Percentiles rank a stretch among this genome's conserved stretches.
These are phyloP conservation scores for Talaromyces sp. DNA, from an alignment of 2,329 filamentous ascomycete genomes.

Conservation along the genomic window DNA sequence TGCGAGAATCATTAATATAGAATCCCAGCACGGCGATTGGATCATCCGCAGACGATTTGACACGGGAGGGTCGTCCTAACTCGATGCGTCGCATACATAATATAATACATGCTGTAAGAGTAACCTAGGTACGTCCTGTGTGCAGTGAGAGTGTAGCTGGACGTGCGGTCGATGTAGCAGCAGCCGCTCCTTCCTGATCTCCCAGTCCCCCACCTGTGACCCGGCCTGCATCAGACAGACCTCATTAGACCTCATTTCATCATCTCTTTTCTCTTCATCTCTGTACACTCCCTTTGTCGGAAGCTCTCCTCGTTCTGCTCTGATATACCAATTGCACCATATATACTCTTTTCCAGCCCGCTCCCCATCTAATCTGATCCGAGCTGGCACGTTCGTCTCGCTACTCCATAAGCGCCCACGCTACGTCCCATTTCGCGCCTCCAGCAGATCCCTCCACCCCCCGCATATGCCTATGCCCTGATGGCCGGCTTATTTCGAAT, in stretches of 20 bases:
- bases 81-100: background rate
- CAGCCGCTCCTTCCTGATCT: background rate
- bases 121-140: background rate
- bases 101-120: background rate
- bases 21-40: background rate
- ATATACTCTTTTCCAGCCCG: background rate
- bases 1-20: conserved; percentile 1
- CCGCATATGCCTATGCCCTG: background rate
- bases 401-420: conserved; percentile 3
- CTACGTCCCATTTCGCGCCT: background rate
- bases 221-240: background rate
- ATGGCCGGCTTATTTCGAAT: background rate
- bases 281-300: background rate
- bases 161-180: background rate
- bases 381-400: background rate
- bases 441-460: background rate
- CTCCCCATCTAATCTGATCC: background rate
- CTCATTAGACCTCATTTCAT: background rate
- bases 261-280: background rate
- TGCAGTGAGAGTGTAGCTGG: background rate
- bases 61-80: conserved; percentile 7
- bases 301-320: background rate
- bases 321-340: background rate
- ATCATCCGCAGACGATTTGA: background rate
- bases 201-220: background rate